Percentiles rank a stretch among this genome's conserved stretches.
phyloP scores from a whole-genome alignment of 2,329 filamentous ascomycete species.

The Pezicula neosporulosa region DNA sequence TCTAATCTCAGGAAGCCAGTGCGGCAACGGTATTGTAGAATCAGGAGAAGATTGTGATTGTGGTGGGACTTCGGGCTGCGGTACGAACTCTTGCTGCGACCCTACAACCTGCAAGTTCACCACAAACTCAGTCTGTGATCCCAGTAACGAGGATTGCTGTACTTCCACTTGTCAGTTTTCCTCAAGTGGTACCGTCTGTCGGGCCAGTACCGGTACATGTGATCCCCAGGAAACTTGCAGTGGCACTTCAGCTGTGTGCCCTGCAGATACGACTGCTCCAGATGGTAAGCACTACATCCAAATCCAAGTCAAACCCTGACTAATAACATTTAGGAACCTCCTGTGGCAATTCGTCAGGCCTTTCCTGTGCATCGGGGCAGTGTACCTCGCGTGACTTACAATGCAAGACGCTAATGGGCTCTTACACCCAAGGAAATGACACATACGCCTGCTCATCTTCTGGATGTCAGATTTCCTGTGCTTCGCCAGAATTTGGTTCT shows the following conservation, averaged over 20 bases:
- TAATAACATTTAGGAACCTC: constrained; percentile 37
- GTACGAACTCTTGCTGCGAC: constrained; percentile 77
- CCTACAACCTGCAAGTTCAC: constrained; percentile 83
- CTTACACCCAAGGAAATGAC: constrained; percentile 67
- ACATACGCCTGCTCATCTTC: constrained; percentile 74
- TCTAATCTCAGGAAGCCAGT: constrained; percentile 79
- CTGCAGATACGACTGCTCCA: constrained; percentile 62
- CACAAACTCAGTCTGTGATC: constrained; percentile 69
- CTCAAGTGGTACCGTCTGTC: constrained; percentile 69
- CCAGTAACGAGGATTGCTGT: constrained; percentile 80
- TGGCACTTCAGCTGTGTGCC: constrained; percentile 70
- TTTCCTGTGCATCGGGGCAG: constrained; percentile 86
- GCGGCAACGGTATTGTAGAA: constrained; percentile 97
- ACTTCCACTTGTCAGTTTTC: constrained; percentile 63
- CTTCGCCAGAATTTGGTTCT: constrained; percentile 60
- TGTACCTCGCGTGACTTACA: constrained; percentile 91
- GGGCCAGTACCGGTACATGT: constrained; percentile 73
- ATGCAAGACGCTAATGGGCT: constrained; percentile 81
- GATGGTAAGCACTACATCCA: constrained; percentile 49
- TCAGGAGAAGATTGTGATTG: constrained; percentile 94
- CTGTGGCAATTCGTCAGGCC: constrained; percentile 57
- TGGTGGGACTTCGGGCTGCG: constrained; percentile 71
- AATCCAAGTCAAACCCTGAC: background rate
- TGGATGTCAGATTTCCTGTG: constrained; percentile 74
- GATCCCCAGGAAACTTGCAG: constrained; percentile 83